phyloP scores from a whole-genome alignment of 2,329 filamentous ascomycete species.

The Exutisphaerella laricina region DNA sequence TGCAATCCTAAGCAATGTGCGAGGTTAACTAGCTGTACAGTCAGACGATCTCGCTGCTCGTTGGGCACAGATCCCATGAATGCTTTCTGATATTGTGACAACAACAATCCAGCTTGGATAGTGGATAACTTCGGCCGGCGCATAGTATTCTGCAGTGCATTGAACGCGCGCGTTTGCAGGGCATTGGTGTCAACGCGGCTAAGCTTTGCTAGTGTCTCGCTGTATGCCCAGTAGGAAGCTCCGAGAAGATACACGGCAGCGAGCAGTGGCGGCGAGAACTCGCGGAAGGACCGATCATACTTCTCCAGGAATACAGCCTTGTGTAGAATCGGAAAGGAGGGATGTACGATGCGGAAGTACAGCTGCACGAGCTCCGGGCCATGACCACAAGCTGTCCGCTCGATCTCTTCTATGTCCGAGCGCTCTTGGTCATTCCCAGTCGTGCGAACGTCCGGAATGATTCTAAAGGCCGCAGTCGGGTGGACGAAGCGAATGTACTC shows the following conservation, averaged over 20 bases:
- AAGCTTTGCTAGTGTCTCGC: conserved; percentile 46
- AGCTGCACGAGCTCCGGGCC: conserved; percentile 65
- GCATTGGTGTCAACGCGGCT: conserved; percentile 39
- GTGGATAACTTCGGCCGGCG: conserved; percentile 39
- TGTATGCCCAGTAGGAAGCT: conserved; percentile 57
- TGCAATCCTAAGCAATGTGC: conserved; percentile 38
- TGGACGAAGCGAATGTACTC: conserved; percentile 61
- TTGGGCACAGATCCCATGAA: conserved; percentile 21
- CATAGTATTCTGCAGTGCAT: conserved; percentile 35
- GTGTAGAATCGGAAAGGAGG: conserved; percentile 54
- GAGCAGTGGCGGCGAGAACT: conserved; percentile 55
- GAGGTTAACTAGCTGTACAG: conserved; percentile 36
- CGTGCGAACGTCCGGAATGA: conserved; percentile 51
- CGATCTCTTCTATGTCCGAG: conserved; percentile 62
- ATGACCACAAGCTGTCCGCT: conserved; percentile 64
- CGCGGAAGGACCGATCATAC: conserved; percentile 51
- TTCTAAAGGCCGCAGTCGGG: conserved; percentile 68
- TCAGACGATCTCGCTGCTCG: conserved; percentile 26
- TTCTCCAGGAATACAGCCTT: conserved; percentile 59
- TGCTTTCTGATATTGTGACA: conserved; percentile 34
- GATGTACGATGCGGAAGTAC: conserved; percentile 63
- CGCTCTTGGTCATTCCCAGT: conserved; percentile 22
- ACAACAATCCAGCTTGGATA: conserved; percentile 36
- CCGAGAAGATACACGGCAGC: conserved; percentile 59
- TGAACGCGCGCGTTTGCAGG: conserved; percentile 34